These are phyloP conservation scores for Collybiopsis luxurians DNA, from an alignment of 768 basidiomycete species.

Conservation along the genomic window DNA sequence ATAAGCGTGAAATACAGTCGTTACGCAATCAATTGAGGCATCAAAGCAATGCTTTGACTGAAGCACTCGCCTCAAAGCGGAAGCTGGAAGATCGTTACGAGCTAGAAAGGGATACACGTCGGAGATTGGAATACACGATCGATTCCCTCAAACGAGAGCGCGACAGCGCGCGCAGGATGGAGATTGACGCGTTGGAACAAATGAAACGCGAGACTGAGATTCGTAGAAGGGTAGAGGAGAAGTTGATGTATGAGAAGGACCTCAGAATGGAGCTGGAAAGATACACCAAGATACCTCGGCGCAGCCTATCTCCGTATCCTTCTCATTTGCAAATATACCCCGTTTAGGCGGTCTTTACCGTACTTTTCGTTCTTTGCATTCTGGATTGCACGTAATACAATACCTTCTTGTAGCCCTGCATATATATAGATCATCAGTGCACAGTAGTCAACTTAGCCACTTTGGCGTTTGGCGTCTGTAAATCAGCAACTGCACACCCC, in stretches of 20 bases:
- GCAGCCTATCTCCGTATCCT: background rate
- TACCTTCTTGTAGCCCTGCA: too few relatives aligned
- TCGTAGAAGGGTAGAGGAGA: slow-evolving; percentile 64
- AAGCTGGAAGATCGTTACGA: slow-evolving; percentile 40
- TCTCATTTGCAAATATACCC: background rate
- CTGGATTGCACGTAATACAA: too few relatives aligned
- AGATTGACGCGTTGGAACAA: slow-evolving; percentile 23
- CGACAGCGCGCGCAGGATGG: slow-evolving; percentile 26
- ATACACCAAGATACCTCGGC: background rate
- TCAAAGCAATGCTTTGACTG: slow-evolving; percentile 26
- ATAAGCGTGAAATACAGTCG: slow-evolving; percentile 30
- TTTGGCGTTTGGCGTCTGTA: too few relatives aligned
- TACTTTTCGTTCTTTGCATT: too few relatives aligned
- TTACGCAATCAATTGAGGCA: slow-evolving; percentile 32
- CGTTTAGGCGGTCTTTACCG: too few relatives aligned
- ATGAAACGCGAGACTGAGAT: slow-evolving; percentile 45
- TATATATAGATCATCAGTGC: too few relatives aligned
- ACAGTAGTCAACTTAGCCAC: too few relatives aligned
- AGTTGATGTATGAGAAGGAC: background rate
- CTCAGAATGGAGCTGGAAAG: background rate
- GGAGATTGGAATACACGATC: slow-evolving; percentile 31
- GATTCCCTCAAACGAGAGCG: slow-evolving; percentile 31
- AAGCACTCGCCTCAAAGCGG: slow-evolving; percentile 36
- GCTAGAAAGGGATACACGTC: slow-evolving; percentile 32
- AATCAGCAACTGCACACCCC: too few relatives aligned